A percentile compares a stretch with the other conserved stretches of the same genome.
These are phyloP conservation scores for Aspergillus floridensis DNA, from an alignment of 2,329 filamentous ascomycete species.

Conservation along the genomic window DNA sequence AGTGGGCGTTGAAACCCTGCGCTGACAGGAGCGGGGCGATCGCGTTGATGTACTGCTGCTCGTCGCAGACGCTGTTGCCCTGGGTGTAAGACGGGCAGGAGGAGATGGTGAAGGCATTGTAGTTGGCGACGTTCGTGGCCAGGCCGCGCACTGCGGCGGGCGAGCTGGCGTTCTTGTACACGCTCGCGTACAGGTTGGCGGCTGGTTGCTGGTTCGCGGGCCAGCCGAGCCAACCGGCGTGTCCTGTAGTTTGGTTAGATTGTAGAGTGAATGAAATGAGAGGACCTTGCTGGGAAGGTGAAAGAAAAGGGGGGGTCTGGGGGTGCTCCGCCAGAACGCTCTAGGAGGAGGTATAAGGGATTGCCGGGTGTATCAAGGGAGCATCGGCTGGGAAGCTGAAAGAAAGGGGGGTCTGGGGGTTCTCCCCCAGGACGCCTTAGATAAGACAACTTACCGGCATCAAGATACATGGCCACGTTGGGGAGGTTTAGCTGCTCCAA, in stretches of 20 bases:
- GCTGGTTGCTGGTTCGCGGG: slow-evolving; percentile 56
- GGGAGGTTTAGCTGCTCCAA: slow-evolving; percentile 56
- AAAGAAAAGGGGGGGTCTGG: not conserved
- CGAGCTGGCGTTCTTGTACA: slow-evolving; percentile 49
- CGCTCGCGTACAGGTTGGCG: slow-evolving; percentile 47
- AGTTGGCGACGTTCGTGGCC: slow-evolving; percentile 59
- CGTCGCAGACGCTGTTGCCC: slow-evolving; percentile 52
- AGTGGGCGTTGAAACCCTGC: slow-evolving; percentile 53
- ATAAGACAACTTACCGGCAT: slow-evolving; percentile 46
- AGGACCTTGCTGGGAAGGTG: not conserved
- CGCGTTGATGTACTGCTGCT: slow-evolving; percentile 53
- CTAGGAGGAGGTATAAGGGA: too few species aligned
- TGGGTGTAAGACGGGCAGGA: slow-evolving; percentile 47
- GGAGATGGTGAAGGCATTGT: slow-evolving; percentile 53
- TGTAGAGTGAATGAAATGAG: not conserved
- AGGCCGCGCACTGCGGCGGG: slow-evolving; percentile 52
- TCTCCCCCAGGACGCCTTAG: not conserved
- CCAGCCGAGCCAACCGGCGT: slow-evolving; percentile 66
- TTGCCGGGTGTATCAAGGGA: too few species aligned
- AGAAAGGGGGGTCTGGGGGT: not conserved
- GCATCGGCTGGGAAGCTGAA: too few species aligned
- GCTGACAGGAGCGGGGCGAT: slow-evolving; percentile 49
- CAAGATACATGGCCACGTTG: slow-evolving; percentile 64
- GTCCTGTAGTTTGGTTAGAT: slow-evolving; percentile 27
- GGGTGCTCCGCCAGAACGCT: not conserved